Evolutionary conservation across 352 stramenopile species (phyloP), one percentile per base, ranked within the genome.

Genomic region (Peronospora farinosa): DNA sequence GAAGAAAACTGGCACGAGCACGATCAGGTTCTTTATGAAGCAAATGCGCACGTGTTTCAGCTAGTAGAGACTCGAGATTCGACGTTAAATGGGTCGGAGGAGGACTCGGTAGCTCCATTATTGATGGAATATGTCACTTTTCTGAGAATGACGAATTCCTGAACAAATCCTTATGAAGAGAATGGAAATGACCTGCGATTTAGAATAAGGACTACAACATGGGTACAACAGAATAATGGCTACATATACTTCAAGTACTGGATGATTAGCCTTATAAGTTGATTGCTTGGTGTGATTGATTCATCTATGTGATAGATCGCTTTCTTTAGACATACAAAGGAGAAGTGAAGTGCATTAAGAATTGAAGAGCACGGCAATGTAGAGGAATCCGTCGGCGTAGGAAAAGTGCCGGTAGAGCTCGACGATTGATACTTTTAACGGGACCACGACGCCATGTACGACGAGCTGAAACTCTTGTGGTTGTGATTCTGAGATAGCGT

Each of bases 351-450:
- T 32, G 7, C 28, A 32, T 32, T 12, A 32, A 7, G 28, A 12
- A 9, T 25, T 47, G 7, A 51, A 38, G 17, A 69, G 30, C 27
- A 80, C 60, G 7, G 57, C 68, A 13, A 89, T 50, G 47, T 92
- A 86, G 38, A 92, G 60, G 42, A 91, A 92, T 30, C 79, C 78
- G 50, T 92, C 82, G 0, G 77, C 69, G 52, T 91, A 91, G 2
- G 57, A 65, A 51, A 91, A 88, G 36, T 57, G 54, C 9, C 67
- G 67, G 41, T 91, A 88, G 3, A 92, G 49, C 31, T 69, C 63
- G 16, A 81, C 50, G 16, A 92, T 67, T 15, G 79, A 73, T 17
- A 88, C 63, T 7, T 67, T 52, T 1, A 47, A 17, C 1, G 72
- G 78, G 7, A 89, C 61, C 9, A 21, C 12, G 42, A 91, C 60